Percentiles rank a stretch among this genome's conserved stretches.
Conservation (phyloP, 2,329 filamentous ascomycete genomes). For the Talaromyces sp. region DNA sequence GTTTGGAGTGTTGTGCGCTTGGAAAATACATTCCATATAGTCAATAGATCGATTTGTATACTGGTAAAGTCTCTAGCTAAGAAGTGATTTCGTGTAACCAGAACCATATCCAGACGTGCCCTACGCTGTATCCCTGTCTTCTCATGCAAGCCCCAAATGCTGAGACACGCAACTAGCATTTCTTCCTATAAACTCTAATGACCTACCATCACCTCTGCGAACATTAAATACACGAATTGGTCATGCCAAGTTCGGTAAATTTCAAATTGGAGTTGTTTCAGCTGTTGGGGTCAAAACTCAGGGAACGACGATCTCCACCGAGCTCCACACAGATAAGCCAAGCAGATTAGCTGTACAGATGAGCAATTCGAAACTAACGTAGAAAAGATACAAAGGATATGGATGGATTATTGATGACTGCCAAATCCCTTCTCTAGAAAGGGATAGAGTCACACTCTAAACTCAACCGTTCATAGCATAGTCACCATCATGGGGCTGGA, state of each 20-base stretch:
- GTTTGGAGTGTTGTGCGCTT: background rate
- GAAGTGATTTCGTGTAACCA: background rate
- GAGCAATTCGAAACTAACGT: background rate
- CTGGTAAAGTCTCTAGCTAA: background rate
- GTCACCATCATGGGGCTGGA: conserved; percentile 6
- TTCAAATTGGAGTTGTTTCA: conserved; percentile 1
- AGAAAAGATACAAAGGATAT: conserved; percentile 3
- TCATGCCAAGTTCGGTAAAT: background rate
- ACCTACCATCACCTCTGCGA: background rate
- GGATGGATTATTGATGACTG: background rate
- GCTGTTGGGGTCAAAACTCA: conserved; percentile 5
- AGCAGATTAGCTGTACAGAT: background rate
- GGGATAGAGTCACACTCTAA: background rate
- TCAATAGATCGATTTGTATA: conserved; percentile 1
- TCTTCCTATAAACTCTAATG: no score
- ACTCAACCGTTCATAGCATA: background rate
- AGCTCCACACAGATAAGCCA: background rate
- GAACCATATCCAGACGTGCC: conserved; percentile 1
- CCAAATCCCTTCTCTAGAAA: background rate
- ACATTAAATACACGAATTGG: conserved; percentile 1
- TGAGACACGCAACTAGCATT: no score
- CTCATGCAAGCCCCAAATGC: no score
- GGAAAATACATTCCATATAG: background rate
- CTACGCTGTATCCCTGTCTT: background rate
- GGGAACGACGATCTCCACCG: background rate